Percentiles rank a stretch among this genome's conserved stretches.
phyloP scores from a whole-genome alignment of 768 basidiomycete genomes.

The Dacryopinax spathularia region DNA sequence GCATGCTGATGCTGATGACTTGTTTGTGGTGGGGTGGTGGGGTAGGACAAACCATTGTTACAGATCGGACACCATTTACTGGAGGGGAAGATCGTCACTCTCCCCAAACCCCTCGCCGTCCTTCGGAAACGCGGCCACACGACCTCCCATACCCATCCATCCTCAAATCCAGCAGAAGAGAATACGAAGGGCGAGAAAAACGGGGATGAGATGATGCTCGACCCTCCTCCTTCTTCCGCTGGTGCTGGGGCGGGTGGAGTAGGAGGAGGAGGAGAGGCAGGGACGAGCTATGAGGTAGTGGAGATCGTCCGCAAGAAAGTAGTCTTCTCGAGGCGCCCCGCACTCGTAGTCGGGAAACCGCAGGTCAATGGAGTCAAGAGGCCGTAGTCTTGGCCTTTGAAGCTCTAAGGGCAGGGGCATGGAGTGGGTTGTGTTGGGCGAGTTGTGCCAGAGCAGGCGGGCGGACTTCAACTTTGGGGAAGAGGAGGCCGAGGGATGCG shows the following conservation, averaged over 20 bases:
- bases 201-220: no score
- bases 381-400: no score
- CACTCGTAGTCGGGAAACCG: constrained; percentile 26
- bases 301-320: constrained; percentile 71
- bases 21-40: not conserved
- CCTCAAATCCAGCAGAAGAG: constrained; percentile 7
- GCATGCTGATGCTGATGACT: not conserved
- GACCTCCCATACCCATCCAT: constrained; percentile 3
- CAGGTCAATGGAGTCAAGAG: not conserved
- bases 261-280: constrained; percentile 16
- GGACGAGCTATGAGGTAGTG: constrained; percentile 43
- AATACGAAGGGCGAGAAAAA: constrained; percentile 11
- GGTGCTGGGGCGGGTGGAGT: constrained; percentile 14
- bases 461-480: no score
- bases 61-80: constrained; percentile 79
- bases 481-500: no score
- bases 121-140: constrained; percentile 26
- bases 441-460: not conserved
- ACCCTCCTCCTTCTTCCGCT: no score
- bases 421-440: not conserved
- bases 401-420: no score
- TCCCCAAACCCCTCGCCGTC: constrained; percentile 73
- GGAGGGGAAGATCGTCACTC: constrained; percentile 64
- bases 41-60: constrained; percentile 62
- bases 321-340: constrained; percentile 68